Conservation (phyloP, 176 grass and related monocot genomes). For the Stipa capillata region DNA sequence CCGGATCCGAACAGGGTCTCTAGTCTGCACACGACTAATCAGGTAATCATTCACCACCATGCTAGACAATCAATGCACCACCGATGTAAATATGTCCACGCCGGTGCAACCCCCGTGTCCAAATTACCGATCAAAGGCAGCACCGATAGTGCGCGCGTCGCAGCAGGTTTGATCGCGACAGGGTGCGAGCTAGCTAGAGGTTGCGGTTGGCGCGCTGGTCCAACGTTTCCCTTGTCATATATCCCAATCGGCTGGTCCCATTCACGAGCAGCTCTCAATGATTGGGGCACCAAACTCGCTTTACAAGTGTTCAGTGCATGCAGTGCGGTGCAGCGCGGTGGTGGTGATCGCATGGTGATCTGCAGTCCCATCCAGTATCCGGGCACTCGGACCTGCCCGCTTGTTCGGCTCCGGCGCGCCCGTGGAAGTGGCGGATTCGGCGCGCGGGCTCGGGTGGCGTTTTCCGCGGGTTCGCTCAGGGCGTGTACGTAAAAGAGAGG, state of each 20-base stretch:
- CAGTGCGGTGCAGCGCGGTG: neutral
- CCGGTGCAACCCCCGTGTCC: neutral
- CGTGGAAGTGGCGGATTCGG: slow-evolving; percentile 11
- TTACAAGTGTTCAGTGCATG: neutral
- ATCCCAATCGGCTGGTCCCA: neutral
- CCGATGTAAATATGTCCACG: neutral
- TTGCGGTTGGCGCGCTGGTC: neutral
- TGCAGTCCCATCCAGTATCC: neutral
- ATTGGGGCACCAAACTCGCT: slow-evolving; percentile 13
- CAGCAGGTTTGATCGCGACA: neutral
- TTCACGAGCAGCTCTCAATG: neutral
- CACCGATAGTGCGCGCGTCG: neutral
- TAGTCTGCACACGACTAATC: neutral
- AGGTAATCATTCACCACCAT: neutral
- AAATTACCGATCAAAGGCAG: neutral
- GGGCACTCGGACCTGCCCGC: neutral
- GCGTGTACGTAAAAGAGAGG: neutral
- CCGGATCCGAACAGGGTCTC: neutral
- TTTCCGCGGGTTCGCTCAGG: neutral
- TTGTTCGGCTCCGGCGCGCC: neutral
- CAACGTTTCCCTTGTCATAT: neutral
- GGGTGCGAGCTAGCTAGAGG: neutral
- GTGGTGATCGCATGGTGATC: neutral
- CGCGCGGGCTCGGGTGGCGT: neutral
- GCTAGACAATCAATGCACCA: neutral